Percentiles rank a stretch among this genome's conserved stretches.
phyloP scores from a whole-genome alignment of 2,329 filamentous ascomycete species.

The Phyllosticta citriasiana region DNA sequence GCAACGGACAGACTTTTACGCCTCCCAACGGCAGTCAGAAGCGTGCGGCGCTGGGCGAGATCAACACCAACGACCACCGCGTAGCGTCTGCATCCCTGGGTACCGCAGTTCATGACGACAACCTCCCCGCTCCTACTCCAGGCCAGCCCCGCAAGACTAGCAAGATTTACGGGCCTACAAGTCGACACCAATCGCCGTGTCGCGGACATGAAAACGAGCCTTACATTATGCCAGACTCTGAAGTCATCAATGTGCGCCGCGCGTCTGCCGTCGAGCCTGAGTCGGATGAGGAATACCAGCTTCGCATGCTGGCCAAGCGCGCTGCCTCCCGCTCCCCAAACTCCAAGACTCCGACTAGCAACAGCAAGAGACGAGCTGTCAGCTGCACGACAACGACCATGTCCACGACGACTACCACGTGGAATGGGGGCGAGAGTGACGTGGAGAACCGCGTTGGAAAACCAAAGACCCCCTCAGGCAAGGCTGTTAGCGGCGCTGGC shows the following conservation, averaged over 20 bases:
- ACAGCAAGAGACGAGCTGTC: conserved; percentile 56
- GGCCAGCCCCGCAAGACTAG: conserved; percentile 89
- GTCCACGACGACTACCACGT: conserved; percentile 32
- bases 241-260: conserved; percentile 47
- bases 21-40: conserved; percentile 71
- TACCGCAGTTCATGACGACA: conserved; percentile 69
- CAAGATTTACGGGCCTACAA: conserved; percentile 56
- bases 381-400: conserved; percentile 69
- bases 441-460: conserved; percentile 33
- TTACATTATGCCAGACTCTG: conserved; percentile 43
- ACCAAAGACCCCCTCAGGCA: conserved; percentile 35
- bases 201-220: conserved; percentile 33
- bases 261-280: conserved; percentile 47
- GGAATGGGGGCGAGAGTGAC: conserved; percentile 35
- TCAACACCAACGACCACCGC: conserved; percentile 64
- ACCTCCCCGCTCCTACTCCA: conserved; percentile 86
- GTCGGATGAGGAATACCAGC: conserved; percentile 72
- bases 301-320: conserved; percentile 57
- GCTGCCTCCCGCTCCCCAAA: conserved; percentile 54
- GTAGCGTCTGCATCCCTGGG: conserved; percentile 32
- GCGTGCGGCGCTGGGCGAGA: conserved; percentile 83
- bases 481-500: conserved; percentile 31
- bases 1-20: conserved; percentile 64
- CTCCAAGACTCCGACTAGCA: conserved; percentile 32
- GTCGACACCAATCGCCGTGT: conserved; percentile 20